Evolutionary conservation across 2,329 filamentous ascomycete species (phyloP), one percentile per base, ranked within the genome.

Genomic region (Dactylellina drechsleri): DNA sequence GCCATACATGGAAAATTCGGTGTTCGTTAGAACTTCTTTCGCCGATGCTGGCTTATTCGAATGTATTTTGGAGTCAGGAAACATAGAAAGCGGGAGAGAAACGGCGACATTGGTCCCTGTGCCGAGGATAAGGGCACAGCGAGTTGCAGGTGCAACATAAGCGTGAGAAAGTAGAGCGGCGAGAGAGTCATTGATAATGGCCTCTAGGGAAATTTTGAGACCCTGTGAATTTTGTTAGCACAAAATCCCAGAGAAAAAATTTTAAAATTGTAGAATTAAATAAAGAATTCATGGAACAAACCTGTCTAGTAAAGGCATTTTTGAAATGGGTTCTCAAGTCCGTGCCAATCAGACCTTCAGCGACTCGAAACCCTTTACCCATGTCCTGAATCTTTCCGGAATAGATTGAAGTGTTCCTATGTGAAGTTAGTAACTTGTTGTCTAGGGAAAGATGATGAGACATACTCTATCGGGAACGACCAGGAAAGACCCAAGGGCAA

Each of bases 401-500:
- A n/a, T 80, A 80, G 8, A 81, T 82, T 20, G 85, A 82, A 78
- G 85, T 86, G 77, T 84, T 84, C 79, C 85, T 86, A 73, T 87
- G 61, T 76, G 10, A 78, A 18, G 82, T 80, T 49, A 81, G 36
- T 79, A 77, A 18, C 82, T 81, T 53, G 82, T 74, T 78, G 6
- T 36, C 31, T 7, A 36, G 31, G 31, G 31, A 4, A 41, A n/a
- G 4, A 12, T 49, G 5, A 36, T n/a, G 54, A 28, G 31, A 83
- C 87, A 80, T 83, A 90, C 88, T 90, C 87, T 52, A 91, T 87
- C 26, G 89, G 89, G 78, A 91, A 91, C 71, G 88, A 90, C 88
- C 89, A 91, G 4, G 89, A 87, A 75, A 90, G 80, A 0, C 88
- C 88, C 82, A 90, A 83, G 7, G 85, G 85, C 60, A 90, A 82